Evolutionary conservation across 495 filamentous ascomycete genomes (phyloP).

Genomic region (Cercophora samala): DNA sequence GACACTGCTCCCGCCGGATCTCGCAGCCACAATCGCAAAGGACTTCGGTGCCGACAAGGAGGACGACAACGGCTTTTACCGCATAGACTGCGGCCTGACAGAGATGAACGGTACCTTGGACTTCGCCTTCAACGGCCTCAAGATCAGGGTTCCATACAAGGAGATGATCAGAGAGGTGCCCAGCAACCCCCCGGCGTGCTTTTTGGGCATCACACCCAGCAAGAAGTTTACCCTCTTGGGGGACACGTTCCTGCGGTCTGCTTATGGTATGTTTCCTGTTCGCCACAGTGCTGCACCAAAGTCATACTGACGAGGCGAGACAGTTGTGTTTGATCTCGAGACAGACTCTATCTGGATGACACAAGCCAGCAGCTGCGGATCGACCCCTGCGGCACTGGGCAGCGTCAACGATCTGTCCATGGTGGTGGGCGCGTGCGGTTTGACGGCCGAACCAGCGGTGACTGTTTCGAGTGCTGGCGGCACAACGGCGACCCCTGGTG

Average conservation of each 20-base stretch:
- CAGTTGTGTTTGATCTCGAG: slow-evolving; percentile 49
- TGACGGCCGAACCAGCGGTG: slow-evolving; percentile 4
- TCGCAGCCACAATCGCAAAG: slow-evolving; percentile 60
- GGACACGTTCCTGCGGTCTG: slow-evolving; percentile 88
- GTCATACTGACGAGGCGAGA: neutral
- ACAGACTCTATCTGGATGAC: slow-evolving; percentile 43
- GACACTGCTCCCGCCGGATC: slow-evolving; percentile 72
- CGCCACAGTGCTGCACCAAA: neutral
- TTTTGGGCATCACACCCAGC: slow-evolving; percentile 73
- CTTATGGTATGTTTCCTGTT: slow-evolving; percentile 57
- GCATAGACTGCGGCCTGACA: slow-evolving; percentile 69
- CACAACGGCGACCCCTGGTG: slow-evolving; percentile 11
- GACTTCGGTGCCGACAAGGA: slow-evolving; percentile 59
- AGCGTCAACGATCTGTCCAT: slow-evolving; percentile 21
- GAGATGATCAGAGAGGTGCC: slow-evolving; percentile 50
- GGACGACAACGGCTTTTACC: slow-evolving; percentile 54
- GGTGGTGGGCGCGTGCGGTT: slow-evolving; percentile 25
- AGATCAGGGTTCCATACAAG: slow-evolving; percentile 61
- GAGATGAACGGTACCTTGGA: slow-evolving; percentile 61
- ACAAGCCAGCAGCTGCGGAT: slow-evolving; percentile 47
- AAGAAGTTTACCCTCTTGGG: slow-evolving; percentile 66
- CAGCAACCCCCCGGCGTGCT: slow-evolving; percentile 54
- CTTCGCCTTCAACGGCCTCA: slow-evolving; percentile 69
- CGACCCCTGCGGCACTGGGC: slow-evolving; percentile 33
- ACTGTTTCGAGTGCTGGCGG: slow-evolving; percentile 10